These are phyloP conservation scores for Diaporthe velutina DNA, from an alignment of 2,329 filamentous ascomycete genomes.

Conservation along the genomic window DNA sequence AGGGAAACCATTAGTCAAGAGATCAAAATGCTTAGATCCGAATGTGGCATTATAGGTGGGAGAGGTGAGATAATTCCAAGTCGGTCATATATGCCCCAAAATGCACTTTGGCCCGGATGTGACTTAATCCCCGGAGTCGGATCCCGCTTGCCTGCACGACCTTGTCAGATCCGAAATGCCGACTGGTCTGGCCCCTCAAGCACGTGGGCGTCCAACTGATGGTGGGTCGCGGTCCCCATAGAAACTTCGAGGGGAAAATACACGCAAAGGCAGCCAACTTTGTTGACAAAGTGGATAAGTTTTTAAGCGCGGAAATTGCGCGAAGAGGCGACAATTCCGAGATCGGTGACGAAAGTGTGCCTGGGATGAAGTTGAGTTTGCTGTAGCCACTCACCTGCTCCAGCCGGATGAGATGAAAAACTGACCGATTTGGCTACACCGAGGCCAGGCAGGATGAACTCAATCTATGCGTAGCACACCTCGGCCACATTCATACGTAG, in stretches of 20 bases:
- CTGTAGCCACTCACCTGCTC: not conserved
- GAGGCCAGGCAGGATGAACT: not conserved
- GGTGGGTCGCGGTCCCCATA: not conserved
- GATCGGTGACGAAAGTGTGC: not conserved
- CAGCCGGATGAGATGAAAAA: not conserved
- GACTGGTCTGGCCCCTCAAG: slow-evolving; percentile 8
- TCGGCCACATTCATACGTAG: not conserved
- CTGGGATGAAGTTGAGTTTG: not conserved
- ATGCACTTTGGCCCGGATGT: not conserved
- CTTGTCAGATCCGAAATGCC: slow-evolving; percentile 22
- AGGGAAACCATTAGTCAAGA: not conserved
- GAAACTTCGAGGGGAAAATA: slow-evolving; percentile 3
- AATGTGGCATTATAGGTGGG: not conserved
- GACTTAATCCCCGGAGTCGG: not conserved
- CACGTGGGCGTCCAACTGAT: slow-evolving; percentile 9
- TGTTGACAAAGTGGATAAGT: not conserved
- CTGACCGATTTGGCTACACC: not conserved
- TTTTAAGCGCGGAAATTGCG: not conserved
- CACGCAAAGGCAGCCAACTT: not conserved
- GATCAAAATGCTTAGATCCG: not conserved
- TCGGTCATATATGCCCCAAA: not conserved
- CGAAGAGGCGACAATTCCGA: slow-evolving; percentile 1
- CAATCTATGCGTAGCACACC: not conserved
- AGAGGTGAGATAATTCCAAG: not conserved
- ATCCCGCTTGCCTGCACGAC: not conserved